A percentile compares a stretch with the other conserved stretches of the same genome.
phyloP scores from a whole-genome alignment of 148 eudicot species.

The Rhododendron ferrugineum region DNA sequence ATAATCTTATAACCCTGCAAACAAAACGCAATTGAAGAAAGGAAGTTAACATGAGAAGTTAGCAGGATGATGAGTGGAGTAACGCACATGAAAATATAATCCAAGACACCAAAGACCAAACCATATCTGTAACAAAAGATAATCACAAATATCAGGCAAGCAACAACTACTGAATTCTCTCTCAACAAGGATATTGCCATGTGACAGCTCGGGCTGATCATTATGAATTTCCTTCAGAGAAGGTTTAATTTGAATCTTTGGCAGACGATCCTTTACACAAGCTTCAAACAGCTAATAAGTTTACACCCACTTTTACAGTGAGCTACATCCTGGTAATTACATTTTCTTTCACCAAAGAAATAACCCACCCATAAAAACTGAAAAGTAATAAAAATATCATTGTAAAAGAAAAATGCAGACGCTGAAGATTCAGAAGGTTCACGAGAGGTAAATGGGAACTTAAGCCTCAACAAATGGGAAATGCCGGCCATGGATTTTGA shows the following conservation, averaged over 20 bases:
- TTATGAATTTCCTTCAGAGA: neutral
- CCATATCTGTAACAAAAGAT: neutral
- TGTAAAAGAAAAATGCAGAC: neutral
- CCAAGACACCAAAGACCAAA: neutral
- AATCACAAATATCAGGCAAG: neutral
- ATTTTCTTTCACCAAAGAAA: neutral
- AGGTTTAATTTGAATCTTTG: neutral
- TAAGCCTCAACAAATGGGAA: neutral
- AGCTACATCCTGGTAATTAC: neutral
- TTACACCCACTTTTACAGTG: neutral
- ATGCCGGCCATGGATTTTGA: neutral
- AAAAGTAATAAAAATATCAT: neutral
- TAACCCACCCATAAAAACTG: neutral
- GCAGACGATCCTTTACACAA: neutral
- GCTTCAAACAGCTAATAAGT: neutral
- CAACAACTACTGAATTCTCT: neutral
- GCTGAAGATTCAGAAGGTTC: neutral
- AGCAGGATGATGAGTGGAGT: neutral
- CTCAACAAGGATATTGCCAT: neutral
- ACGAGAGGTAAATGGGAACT: neutral
- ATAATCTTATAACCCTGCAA: conserved; percentile 97
- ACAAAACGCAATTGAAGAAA: neutral
- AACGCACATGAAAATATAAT: neutral
- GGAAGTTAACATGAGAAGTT: neutral
- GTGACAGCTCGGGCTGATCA: neutral